phyloP scores from a whole-genome alignment of 768 basidiomycete genomes.

The Amanita jacksonii region DNA sequence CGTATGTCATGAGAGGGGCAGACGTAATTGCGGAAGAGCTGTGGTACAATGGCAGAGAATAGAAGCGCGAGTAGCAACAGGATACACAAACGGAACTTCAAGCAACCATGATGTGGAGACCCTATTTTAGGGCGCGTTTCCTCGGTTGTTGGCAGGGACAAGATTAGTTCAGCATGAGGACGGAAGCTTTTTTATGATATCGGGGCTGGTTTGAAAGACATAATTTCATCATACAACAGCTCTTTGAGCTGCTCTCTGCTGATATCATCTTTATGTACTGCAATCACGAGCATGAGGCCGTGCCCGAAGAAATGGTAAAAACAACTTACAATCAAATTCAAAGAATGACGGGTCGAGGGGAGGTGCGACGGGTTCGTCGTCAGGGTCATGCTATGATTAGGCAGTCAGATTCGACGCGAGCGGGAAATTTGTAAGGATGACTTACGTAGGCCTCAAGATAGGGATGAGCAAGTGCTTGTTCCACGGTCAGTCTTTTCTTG shows the following conservation, averaged over 20 bases:
- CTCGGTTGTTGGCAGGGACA: neutral
- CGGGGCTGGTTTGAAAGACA: slow-evolving; percentile 65
- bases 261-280: slow-evolving; percentile 94
- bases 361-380: slow-evolving; percentile 92
- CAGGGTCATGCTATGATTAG: slow-evolving; percentile 70
- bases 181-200: slow-evolving; percentile 26
- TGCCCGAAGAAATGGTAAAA: neutral
- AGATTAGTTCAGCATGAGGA: neutral
- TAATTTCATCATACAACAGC: slow-evolving; percentile 90
- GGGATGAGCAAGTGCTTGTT: slow-evolving; percentile 90
- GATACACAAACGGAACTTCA: neutral
- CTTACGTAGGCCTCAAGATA: slow-evolving; percentile 88
- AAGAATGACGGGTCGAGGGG: slow-evolving; percentile 97
- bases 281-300: slow-evolving; percentile 1
- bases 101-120: no score
- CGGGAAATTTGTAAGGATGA: no score
- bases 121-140: no score
- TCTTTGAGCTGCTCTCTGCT: slow-evolving; percentile 93
- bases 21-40: no score
- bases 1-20: no score
- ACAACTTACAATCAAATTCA: slow-evolving; percentile 83
- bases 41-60: no score
- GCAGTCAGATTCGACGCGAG: neutral
- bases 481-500: slow-evolving; percentile 91
- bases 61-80: no score